Base-by-base conservation (phyloP, 2,329 filamentous ascomycete species). In the Cladorrhinum sp. region DNA sequence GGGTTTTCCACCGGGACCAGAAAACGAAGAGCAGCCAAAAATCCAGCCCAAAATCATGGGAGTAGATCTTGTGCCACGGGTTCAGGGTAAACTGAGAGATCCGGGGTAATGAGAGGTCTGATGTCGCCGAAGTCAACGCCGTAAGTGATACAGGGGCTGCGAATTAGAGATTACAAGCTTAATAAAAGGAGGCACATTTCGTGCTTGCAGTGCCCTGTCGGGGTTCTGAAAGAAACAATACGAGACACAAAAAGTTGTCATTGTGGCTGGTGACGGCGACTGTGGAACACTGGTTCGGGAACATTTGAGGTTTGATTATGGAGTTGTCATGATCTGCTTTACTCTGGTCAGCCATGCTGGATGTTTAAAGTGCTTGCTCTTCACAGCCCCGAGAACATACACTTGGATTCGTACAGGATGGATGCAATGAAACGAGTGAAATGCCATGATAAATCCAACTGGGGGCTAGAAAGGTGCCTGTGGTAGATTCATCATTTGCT, bases 241-340 rank as follows among this genome's bases (percentile, higher is more conserved):
- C 25, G 32, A 52, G 49, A 18, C 24, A 22, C 48, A 13, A 23
- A 3, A 13, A 13, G 24, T 22, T 25, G 2, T 38, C n/a, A 49
- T 50, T 13, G 55, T 53, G 58, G 55, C 58, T 54, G 51, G 38
- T 49, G 55, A 50, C 9, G 23, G 24, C 55, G 61, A 52, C 32
- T 20, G 61, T 63, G 52, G 2, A 45, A 61, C 61, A 55, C 60
- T 54, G 53, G 20, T 54, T 20, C 57, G 10, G 27, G n/a, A 20
- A 29, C 55, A 16, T 24, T 18, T 57, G 55, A 57, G 50, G 55
- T 45, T 57, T 57, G 45, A 49, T 56, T 49, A 36, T 36, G 25
- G 32, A 24, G 20, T 36, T 18, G 7, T 49, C 2, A 56, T 29
- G 36, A 20, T 38, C 23, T 38, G 8, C 16, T 56, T 54, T 22